phyloP scores from a whole-genome alignment of 805 yeast species.

The Lachancea quebecensis region DNA sequence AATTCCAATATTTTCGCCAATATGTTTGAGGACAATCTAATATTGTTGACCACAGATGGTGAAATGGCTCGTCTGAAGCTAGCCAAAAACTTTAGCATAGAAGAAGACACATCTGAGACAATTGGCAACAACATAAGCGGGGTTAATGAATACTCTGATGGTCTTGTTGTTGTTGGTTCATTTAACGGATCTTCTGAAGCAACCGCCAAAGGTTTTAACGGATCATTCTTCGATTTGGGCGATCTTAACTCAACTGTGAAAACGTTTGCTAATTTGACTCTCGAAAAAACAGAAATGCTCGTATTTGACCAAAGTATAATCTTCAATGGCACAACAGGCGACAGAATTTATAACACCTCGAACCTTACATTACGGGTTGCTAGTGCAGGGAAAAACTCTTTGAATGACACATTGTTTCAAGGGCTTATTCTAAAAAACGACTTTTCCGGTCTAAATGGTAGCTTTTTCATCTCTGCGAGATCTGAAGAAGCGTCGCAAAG shows the following conservation, averaged over 20 bases:
- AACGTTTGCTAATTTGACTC: constrained; percentile 17
- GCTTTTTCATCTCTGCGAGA: constrained; percentile 14
- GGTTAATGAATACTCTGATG: constrained; percentile 14
- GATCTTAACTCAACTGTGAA: not conserved
- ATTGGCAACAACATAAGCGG: constrained; percentile 9
- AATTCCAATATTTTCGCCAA: constrained; percentile 19
- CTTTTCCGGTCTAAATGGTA: constrained; percentile 17
- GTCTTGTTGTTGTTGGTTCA: constrained; percentile 32
- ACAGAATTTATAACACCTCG: constrained; percentile 18
- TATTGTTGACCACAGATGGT: constrained; percentile 44
- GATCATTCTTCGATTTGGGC: constrained; percentile 11
- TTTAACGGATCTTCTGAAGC: constrained; percentile 19
- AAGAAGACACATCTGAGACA: constrained; percentile 8
- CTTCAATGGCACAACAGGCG: constrained; percentile 26
- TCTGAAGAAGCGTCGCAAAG: constrained; percentile 12
- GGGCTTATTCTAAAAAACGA: constrained; percentile 24
- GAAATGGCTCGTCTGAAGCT: constrained; percentile 34
- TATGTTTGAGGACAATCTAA: constrained; percentile 35
- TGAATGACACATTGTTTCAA: constrained; percentile 31
- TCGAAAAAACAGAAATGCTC: constrained; percentile 16
- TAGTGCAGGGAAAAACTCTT: constrained; percentile 25
- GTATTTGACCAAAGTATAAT: constrained; percentile 22
- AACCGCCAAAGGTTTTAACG: constrained; percentile 14
- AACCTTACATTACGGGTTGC: constrained; percentile 19
- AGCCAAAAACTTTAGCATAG: constrained; percentile 16